Conservation (phyloP, 495 filamentous ascomycete genomes). For the Beverwykella pulmonaria region DNA sequence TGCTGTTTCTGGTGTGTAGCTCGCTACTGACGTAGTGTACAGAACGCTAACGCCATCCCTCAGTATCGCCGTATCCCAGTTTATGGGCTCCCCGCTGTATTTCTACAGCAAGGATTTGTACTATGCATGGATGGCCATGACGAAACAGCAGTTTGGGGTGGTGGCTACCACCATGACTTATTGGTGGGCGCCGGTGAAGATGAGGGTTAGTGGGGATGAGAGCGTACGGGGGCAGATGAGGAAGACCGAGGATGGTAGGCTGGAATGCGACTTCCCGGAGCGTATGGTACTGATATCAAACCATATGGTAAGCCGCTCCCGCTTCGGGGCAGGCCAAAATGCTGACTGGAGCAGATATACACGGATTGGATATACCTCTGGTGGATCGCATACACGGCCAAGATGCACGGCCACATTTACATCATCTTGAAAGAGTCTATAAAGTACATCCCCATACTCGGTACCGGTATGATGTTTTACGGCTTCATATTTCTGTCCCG, state of each 20-base stretch:
- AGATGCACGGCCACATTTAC: slow-evolving; percentile 79
- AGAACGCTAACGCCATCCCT: slow-evolving; percentile 28
- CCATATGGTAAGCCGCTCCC: slow-evolving; percentile 60
- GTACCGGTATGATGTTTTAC: slow-evolving; percentile 79
- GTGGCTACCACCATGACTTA: slow-evolving; percentile 74
- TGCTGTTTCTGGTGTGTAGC: slow-evolving; percentile 46
- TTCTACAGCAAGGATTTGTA: slow-evolving; percentile 68
- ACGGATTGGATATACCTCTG: slow-evolving; percentile 89
- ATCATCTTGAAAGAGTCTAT: slow-evolving; percentile 85
- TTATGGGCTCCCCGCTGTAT: slow-evolving; percentile 71
- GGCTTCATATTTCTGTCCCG: slow-evolving; percentile 84
- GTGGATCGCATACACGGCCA: slow-evolving; percentile 79
- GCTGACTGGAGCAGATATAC: slow-evolving; percentile 55
- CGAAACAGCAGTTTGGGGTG: slow-evolving; percentile 75
- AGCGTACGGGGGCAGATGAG: slow-evolving; percentile 70
- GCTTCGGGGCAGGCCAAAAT: no score
- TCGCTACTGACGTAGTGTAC: slow-evolving; percentile 7
- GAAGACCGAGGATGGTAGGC: slow-evolving; percentile 63
- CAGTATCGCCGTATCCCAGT: slow-evolving; percentile 64
- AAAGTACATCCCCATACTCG: slow-evolving; percentile 73
- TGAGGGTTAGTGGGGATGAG: slow-evolving; percentile 75
- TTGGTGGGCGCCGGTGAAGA: slow-evolving; percentile 76
- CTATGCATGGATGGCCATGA: slow-evolving; percentile 76
- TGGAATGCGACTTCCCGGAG: slow-evolving; percentile 75
- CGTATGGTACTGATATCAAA: slow-evolving; percentile 80